These are phyloP conservation scores for Plantago coronopus DNA, from an alignment of 305 asterid species.

Conservation along the genomic window DNA sequence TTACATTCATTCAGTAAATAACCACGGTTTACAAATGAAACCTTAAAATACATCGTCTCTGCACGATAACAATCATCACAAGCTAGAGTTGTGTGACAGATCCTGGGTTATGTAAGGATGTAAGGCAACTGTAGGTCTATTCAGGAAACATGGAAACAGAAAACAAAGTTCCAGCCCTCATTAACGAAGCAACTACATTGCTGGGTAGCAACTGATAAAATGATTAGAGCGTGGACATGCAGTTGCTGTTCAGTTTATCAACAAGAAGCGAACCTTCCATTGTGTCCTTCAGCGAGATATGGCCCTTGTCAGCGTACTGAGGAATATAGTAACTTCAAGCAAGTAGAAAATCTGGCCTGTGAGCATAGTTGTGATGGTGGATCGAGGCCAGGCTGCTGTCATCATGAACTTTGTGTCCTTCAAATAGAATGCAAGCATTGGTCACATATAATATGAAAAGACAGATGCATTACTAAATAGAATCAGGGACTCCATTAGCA, in stretches of 20 bases:
- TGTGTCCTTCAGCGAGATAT: slow-evolving; percentile 22
- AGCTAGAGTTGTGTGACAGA: background rate
- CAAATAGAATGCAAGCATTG: slow-evolving; percentile 20
- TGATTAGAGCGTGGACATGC: slow-evolving; percentile 24
- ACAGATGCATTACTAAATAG: background rate
- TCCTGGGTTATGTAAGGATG: slow-evolving; percentile 6
- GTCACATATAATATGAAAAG: slow-evolving; percentile 11
- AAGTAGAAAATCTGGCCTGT: slow-evolving; percentile 44
- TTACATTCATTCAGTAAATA: background rate
- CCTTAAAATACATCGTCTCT: slow-evolving; percentile 5
- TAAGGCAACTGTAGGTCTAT: background rate
- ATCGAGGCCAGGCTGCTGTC: slow-evolving; percentile 19
- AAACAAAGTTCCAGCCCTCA: slow-evolving; percentile 19
- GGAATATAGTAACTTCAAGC: slow-evolving; percentile 34
- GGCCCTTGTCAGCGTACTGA: slow-evolving; percentile 18
- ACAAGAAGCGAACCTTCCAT: slow-evolving; percentile 19
- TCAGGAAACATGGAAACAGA: slow-evolving; percentile 19
- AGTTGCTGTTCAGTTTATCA: slow-evolving; percentile 35
- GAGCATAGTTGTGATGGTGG: slow-evolving; percentile 22
- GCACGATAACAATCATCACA: slow-evolving; percentile 16
- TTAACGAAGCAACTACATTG: slow-evolving; percentile 18
- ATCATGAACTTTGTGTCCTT: slow-evolving; percentile 35
- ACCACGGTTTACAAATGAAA: background rate
- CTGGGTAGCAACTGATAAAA: slow-evolving; percentile 20
- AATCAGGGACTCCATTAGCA: background rate